Conservation (phyloP, 805 yeast genomes). For the Millerago galiae region DNA sequence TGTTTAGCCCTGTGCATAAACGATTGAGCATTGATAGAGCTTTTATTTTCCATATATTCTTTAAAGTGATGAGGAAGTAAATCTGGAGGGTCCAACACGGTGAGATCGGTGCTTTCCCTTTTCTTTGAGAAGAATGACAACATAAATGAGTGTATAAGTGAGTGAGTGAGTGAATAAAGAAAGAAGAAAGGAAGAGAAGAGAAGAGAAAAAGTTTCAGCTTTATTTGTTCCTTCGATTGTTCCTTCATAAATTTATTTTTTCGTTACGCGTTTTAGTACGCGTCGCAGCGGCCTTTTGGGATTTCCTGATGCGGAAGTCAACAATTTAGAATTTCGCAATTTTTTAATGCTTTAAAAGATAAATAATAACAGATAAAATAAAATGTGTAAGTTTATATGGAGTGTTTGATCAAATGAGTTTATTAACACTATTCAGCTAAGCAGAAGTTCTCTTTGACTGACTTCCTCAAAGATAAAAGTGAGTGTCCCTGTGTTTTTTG, state of each 20-base stretch:
- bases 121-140: conserved; percentile 6
- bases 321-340: conserved; percentile 1
- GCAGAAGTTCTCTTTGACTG: conserved; percentile 21
- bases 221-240: background rate
- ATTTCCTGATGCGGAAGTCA: conserved; percentile 9
- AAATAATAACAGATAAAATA: background rate
- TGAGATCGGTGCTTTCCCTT: conserved; percentile 10
- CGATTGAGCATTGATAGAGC: conserved; percentile 5
- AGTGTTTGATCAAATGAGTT: no score
- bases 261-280: background rate
- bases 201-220: background rate
- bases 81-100: conserved; percentile 17
- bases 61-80: background rate
- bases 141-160: background rate
- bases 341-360: background rate
- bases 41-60: background rate
- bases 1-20: conserved; percentile 7
- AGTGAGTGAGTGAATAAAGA: background rate
- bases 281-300: background rate
- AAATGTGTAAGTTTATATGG: background rate
- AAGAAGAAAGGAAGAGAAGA: background rate
- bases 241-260: background rate
- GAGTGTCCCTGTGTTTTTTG: conserved; percentile 1
- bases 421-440: conserved; percentile 2
- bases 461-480: conserved; percentile 21